A percentile compares a stretch with the other conserved stretches of the same genome.
phyloP scores from a whole-genome alignment of 306 rosid species.

The Quercus variabilis region DNA sequence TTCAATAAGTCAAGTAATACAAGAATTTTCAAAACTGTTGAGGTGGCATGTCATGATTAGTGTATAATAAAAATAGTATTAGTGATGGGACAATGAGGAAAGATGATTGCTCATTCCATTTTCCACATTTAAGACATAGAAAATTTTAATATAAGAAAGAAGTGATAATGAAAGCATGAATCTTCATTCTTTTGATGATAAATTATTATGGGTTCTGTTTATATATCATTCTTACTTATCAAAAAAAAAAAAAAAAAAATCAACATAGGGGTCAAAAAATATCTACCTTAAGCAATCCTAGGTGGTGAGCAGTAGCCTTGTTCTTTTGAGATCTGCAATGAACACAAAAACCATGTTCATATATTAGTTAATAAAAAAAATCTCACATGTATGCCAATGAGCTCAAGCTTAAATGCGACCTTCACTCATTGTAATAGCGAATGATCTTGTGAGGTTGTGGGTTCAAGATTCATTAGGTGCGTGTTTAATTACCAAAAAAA shows the following conservation, averaged over 20 bases:
- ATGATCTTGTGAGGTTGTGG: background rate
- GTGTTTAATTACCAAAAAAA: too few species aligned
- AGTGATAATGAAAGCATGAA: background rate
- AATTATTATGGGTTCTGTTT: background rate
- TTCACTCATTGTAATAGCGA: background rate
- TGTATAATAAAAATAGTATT: too few species aligned
- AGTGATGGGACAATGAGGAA: too few species aligned
- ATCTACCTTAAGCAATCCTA: slow-evolving; percentile 92
- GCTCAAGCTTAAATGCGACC: background rate
- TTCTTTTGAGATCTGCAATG: slow-evolving; percentile 91
- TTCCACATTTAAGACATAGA: background rate
- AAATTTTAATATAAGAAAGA: background rate
- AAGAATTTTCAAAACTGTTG: too few species aligned
- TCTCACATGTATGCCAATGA: background rate
- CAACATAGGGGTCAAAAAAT: background rate
- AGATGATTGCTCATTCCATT: background rate
- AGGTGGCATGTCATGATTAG: too few species aligned
- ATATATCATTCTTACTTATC: too few species aligned
- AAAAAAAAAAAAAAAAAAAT: too few species aligned
- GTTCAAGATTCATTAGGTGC: too few species aligned
- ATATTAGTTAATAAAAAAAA: background rate
- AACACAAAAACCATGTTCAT: background rate
- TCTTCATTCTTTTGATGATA: background rate
- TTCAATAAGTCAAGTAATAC: too few species aligned
- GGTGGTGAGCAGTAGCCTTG: slow-evolving; percentile 98